phyloP scores from a whole-genome alignment of 768 basidiomycete species.

The Phlegmacium glaucopus region DNA sequence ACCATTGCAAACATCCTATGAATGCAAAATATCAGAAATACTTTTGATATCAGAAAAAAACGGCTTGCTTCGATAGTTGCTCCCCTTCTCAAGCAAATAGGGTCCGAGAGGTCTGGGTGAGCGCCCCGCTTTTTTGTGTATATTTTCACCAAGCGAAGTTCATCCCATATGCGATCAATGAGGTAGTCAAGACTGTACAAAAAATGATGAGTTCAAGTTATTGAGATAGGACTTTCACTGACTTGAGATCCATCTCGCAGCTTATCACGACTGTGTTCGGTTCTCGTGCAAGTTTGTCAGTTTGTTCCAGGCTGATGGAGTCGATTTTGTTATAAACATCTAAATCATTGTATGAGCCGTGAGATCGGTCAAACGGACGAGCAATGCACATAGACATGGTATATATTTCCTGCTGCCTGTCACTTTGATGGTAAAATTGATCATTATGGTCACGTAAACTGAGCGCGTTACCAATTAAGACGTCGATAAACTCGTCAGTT shows the following conservation, averaged over 20 bases:
- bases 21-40: not conserved
- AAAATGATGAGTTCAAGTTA: slow-evolving; percentile 3
- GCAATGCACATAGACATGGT: slow-evolving; percentile 77
- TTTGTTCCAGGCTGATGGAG: slow-evolving; percentile 75
- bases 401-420: slow-evolving; percentile 91
- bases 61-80: slow-evolving; percentile 81
- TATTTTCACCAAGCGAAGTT: slow-evolving; percentile 80
- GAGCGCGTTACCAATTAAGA: slow-evolving; percentile 74
- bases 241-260: slow-evolving; percentile 94
- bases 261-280: slow-evolving; percentile 92
- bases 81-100: slow-evolving; percentile 85
- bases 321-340: slow-evolving; percentile 98
- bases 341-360: slow-evolving; percentile 21
- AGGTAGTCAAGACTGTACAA: slow-evolving; percentile 61
- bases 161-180: slow-evolving; percentile 75
- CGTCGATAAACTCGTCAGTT: slow-evolving; percentile 96
- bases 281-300: slow-evolving; percentile 79
- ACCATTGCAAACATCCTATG: slow-evolving; percentile 83
- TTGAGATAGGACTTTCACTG: slow-evolving; percentile 13
- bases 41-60: not conserved
- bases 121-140: slow-evolving; percentile 98
- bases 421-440: not conserved
- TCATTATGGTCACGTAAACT: not conserved
- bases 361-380: not conserved
- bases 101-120: slow-evolving; percentile 88